A percentile compares a stretch with the other conserved stretches of the same genome.
phyloP scores from a whole-genome alignment of 345 rosid genomes.

The Gossypium sturtianum region DNA sequence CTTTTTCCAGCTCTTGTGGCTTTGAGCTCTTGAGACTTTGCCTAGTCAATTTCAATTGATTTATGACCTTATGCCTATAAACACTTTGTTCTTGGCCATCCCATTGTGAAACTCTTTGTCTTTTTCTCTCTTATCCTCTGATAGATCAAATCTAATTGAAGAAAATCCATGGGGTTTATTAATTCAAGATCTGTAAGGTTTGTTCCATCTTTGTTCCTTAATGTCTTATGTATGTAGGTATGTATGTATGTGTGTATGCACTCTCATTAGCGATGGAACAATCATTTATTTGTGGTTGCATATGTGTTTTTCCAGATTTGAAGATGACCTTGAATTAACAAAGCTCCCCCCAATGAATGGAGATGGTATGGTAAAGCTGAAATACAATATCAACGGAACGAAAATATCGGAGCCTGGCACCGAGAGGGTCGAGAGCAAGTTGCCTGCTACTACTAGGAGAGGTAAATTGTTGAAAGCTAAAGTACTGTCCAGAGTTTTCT shows the following conservation, averaged over 20 bases:
- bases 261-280: not conserved
- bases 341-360: conserved; percentile 35
- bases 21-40: conserved; percentile 4
- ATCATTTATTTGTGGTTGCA: not conserved
- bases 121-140: not conserved
- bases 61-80: not conserved
- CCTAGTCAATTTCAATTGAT: not conserved
- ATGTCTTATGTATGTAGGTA: not conserved
- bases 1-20: conserved; percentile 9
- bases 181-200: conserved; percentile 77
- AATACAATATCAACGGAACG: conserved; percentile 45
- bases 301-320: conserved; percentile 36
- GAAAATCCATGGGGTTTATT: conserved; percentile 29
- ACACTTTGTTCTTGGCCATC: not conserved
- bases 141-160: conserved; percentile 12
- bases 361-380: conserved; percentile 32
- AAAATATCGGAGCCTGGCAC: conserved; percentile 29
- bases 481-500: conserved; percentile 69
- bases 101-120: not conserved
- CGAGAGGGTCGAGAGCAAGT: conserved; percentile 20
- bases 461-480: conserved; percentile 55
- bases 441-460: conserved; percentile 9
- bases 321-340: conserved; percentile 47
- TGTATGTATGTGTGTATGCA: not conserved
- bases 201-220: conserved; percentile 14